These are phyloP conservation scores for Sporisorium iseilematis-ciliati DNA, from an alignment of 1,284 basidiomycete genomes.

Conservation along the genomic window DNA sequence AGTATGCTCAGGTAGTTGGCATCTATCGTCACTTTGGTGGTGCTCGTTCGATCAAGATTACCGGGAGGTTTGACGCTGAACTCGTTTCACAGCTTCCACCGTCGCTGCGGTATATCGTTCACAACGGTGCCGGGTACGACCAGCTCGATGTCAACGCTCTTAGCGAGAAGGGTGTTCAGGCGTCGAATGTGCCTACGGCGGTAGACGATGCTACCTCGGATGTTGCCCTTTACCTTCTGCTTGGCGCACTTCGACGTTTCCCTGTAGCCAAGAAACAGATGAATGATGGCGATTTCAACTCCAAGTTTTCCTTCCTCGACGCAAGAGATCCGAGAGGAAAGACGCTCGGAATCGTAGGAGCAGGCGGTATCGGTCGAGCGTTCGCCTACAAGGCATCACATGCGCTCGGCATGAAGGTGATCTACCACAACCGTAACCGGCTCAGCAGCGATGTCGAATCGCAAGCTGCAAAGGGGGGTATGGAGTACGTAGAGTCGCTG, in stretches of 20 bases:
- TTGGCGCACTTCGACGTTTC: slow-evolving; percentile 61
- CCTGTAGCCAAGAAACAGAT: slow-evolving; percentile 51
- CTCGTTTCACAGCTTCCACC: slow-evolving; percentile 54
- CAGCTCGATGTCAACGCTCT: slow-evolving; percentile 61
- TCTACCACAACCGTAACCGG: slow-evolving; percentile 63
- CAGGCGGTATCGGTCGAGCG: slow-evolving; percentile 62
- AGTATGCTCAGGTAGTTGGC: slow-evolving; percentile 79
- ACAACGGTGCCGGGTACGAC: slow-evolving; percentile 67
- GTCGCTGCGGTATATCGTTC: slow-evolving; percentile 55
- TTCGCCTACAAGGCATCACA: slow-evolving; percentile 62
- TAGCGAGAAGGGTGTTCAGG: slow-evolving; percentile 46
- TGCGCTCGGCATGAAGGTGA: slow-evolving; percentile 60
- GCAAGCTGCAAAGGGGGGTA: slow-evolving; percentile 48
- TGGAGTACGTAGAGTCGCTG: slow-evolving; percentile 63
- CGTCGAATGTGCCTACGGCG: slow-evolving; percentile 61
- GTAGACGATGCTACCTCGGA: slow-evolving; percentile 65
- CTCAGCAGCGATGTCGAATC: slow-evolving; percentile 65
- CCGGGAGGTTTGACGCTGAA: slow-evolving; percentile 58
- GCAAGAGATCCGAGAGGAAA: slow-evolving; percentile 57
- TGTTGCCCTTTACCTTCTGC: slow-evolving; percentile 61
- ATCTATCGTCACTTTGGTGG: slow-evolving; percentile 81
- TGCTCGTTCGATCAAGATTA: slow-evolving; percentile 54
- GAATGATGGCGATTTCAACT: slow-evolving; percentile 52
- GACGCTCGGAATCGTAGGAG: slow-evolving; percentile 64
- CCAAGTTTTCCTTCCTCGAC: slow-evolving; percentile 50